Evolutionary conservation across 129 eudicot species (phyloP).

Genomic region (Helianthus annuus): DNA sequence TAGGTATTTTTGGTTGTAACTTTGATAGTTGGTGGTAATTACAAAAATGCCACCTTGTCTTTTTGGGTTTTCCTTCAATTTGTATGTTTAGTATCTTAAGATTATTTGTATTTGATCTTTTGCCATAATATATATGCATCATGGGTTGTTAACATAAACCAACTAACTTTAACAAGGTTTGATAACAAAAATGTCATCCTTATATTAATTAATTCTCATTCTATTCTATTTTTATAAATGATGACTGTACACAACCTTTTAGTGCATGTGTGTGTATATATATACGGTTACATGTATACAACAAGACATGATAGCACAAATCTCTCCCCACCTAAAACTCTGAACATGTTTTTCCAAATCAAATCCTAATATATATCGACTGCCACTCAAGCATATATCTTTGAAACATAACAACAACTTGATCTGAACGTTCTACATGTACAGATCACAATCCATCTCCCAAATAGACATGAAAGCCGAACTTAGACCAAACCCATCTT

Average conservation of each 20-base stretch:
- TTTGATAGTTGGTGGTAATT: too few species aligned
- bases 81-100: too few species aligned
- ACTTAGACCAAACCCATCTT: slow-evolving; percentile 40
- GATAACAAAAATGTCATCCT: too few species aligned
- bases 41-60: too few species aligned
- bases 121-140: neutral
- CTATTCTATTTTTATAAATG: neutral
- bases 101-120: too few species aligned
- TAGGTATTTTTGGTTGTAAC: too few species aligned
- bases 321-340: slow-evolving; percentile 5
- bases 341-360: slow-evolving; percentile 7
- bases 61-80: too few species aligned
- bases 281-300: slow-evolving; percentile 7
- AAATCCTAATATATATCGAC: too few species aligned
- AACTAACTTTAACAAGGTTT: too few species aligned
- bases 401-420: slow-evolving; percentile 19
- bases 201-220: neutral
- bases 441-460: slow-evolving; percentile 12
- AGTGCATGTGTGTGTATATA: slow-evolving; percentile 27
- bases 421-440: slow-evolving; percentile 21
- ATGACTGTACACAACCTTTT: neutral
- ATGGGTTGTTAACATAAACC: too few species aligned
- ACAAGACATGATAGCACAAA: neutral
- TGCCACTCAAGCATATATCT: slow-evolving; percentile 4
- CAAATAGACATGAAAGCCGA: slow-evolving; percentile 61